These are phyloP conservation scores for Hortiboletus flavorubellus DNA, from an alignment of 768 basidiomycete species.

Conservation along the genomic window DNA sequence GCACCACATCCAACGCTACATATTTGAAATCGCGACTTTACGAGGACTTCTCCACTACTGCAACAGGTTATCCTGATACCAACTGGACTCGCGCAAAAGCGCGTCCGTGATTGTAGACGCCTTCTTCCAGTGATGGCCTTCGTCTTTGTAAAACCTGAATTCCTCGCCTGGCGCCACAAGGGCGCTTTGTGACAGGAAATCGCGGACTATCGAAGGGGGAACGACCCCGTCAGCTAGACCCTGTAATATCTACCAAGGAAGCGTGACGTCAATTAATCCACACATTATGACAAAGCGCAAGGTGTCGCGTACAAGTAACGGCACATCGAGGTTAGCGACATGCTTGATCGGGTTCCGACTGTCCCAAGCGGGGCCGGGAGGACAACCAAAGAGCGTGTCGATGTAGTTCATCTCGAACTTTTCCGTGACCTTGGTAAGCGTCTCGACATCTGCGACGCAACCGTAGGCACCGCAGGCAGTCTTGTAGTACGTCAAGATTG, in stretches of 20 bases:
- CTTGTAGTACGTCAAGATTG: constrained; percentile 45
- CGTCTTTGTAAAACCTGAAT: constrained; percentile 38
- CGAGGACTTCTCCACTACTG: neutral
- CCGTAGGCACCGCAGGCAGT: constrained; percentile 61
- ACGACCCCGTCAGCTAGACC: constrained; percentile 62
- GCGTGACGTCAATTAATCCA: neutral
- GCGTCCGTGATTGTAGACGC: constrained; percentile 31
- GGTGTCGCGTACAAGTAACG: constrained; percentile 50
- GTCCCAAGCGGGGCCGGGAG: constrained; percentile 20
- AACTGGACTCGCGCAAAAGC: constrained; percentile 30
- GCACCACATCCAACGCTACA: neutral
- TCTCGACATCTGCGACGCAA: constrained; percentile 54
- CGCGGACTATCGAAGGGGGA: constrained; percentile 52
- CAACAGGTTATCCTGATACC: constrained; percentile 27
- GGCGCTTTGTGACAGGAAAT: constrained; percentile 21
- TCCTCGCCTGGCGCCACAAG: constrained; percentile 8
- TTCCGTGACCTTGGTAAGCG: constrained; percentile 57
- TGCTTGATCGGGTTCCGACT: constrained; percentile 10
- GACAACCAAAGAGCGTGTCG: constrained; percentile 56
- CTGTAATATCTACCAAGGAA: constrained; percentile 52
- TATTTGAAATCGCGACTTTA: neutral
- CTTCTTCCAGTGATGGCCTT: constrained; percentile 38
- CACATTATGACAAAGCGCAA: neutral
- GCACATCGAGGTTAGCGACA: constrained; percentile 53
- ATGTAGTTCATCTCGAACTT: constrained; percentile 63